Evolutionary conservation across 2,329 filamentous ascomycete genomes (phyloP).

Genomic region (Gaeumannomyces sp.): DNA sequence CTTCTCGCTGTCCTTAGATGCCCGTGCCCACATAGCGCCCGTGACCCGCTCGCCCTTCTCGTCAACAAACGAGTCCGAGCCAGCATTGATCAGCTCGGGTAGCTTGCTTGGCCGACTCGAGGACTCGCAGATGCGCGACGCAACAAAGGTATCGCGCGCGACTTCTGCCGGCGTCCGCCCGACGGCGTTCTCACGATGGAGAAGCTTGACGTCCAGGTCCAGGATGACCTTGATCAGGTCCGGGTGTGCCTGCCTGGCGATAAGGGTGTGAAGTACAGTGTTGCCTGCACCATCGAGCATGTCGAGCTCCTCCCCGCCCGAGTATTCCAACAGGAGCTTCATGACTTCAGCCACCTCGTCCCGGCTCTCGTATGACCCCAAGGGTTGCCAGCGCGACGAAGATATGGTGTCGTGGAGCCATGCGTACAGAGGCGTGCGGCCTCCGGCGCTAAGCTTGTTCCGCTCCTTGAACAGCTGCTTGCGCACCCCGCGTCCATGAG

Average conservation of each 20-base stretch:
- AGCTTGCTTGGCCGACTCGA: background rate
- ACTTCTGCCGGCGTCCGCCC: slow-evolving; percentile 68
- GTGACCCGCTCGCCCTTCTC: background rate
- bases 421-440: slow-evolving; percentile 57
- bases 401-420: slow-evolving; percentile 37
- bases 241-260: slow-evolving; percentile 30
- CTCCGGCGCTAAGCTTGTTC: slow-evolving; percentile 38
- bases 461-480: slow-evolving; percentile 54
- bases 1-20: background rate
- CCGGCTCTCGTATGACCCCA: slow-evolving; percentile 19
- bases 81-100: background rate
- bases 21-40: background rate
- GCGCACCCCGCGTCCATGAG: slow-evolving; percentile 54
- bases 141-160: slow-evolving; percentile 48
- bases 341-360: slow-evolving; percentile 36
- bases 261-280: slow-evolving; percentile 55
- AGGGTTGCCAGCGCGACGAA: background rate
- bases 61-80: background rate
- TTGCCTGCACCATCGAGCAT: slow-evolving; percentile 60
- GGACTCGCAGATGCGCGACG: slow-evolving; percentile 27
- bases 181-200: slow-evolving; percentile 68
- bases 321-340: slow-evolving; percentile 43
- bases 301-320: slow-evolving; percentile 46
- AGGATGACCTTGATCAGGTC: slow-evolving; percentile 41
- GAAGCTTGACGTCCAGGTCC: slow-evolving; percentile 48